These are phyloP conservation scores for Barbatosphaeria neglecta DNA, from an alignment of 495 filamentous ascomycete genomes.

Conservation along the genomic window DNA sequence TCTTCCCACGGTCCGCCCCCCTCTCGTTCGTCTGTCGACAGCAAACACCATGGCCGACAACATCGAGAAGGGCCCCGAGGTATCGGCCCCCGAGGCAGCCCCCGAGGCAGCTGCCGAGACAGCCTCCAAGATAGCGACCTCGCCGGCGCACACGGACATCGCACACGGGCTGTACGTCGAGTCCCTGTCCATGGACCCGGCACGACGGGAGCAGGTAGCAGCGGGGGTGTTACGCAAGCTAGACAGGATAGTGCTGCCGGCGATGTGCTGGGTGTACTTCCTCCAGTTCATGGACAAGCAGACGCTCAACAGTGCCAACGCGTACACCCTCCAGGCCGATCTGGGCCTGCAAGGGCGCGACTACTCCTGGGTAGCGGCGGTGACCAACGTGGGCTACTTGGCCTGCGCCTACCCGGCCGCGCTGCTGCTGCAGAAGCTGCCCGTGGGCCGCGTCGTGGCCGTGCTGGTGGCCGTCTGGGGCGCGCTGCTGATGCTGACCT, in stretches of 20 bases:
- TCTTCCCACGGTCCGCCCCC: neutral
- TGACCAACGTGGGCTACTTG: conserved; percentile 41
- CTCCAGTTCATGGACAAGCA: conserved; percentile 3
- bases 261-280: conserved; percentile 1
- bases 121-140: neutral
- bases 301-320: neutral
- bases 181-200: conserved; percentile 1
- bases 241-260: neutral
- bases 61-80: neutral
- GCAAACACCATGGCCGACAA: neutral
- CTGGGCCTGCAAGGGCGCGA: neutral
- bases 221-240: neutral
- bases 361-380: neutral
- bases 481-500: conserved; percentile 38
- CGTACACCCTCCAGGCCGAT: conserved; percentile 1
- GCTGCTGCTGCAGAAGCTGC: conserved; percentile 40
- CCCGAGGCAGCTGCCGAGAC: too few relatives aligned
- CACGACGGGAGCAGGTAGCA: neutral
- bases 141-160: neutral
- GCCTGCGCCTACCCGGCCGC: conserved; percentile 47
- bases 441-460: conserved; percentile 42
- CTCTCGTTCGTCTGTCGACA: neutral
- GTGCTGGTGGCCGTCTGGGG: conserved; percentile 47
- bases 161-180: conserved; percentile 1
- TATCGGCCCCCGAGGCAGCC: too few relatives aligned